Percentiles rank a stretch among this genome's conserved stretches.
Conservation (phyloP, 116 monocot species). For the Iris pallida region DNA sequence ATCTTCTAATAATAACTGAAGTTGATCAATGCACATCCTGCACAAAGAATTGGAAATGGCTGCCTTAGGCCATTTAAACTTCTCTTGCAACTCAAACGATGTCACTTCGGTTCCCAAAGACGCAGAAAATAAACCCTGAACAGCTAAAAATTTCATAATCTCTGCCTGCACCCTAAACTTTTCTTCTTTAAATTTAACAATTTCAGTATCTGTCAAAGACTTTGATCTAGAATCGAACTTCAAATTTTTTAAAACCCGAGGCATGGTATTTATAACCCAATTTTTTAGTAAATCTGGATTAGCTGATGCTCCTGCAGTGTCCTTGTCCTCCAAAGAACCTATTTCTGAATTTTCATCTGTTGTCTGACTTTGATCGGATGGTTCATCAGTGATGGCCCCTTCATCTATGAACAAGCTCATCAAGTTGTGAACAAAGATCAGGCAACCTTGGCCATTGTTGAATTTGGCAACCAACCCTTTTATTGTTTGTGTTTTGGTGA, state of each 20-base stretch:
- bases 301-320: slow-evolving; percentile 29
- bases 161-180: slow-evolving; percentile 77
- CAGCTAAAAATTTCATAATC: slow-evolving; percentile 85
- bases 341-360: slow-evolving; percentile 90
- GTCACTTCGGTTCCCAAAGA: slow-evolving; percentile 93
- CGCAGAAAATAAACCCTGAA: slow-evolving; percentile 92
- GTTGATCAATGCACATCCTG: slow-evolving; percentile 70
- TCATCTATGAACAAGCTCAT: slow-evolving; percentile 83
- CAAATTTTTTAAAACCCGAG: slow-evolving; percentile 75
- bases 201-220: slow-evolving; percentile 26
- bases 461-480: slow-evolving; percentile 57
- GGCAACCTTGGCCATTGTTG: slow-evolving; percentile 38
- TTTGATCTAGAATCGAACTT: slow-evolving; percentile 32
- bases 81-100: slow-evolving; percentile 94
- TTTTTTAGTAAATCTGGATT: slow-evolving; percentile 60
- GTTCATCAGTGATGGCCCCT: slow-evolving; percentile 57
- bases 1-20: slow-evolving; percentile 88
- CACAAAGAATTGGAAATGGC: slow-evolving; percentile 68
- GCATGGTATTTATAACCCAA: slow-evolving; percentile 78
- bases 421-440: slow-evolving; percentile 63
- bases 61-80: slow-evolving; percentile 89
- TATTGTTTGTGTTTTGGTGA: slow-evolving; percentile 66
- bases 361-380: slow-evolving; percentile 92
- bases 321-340: slow-evolving; percentile 46
- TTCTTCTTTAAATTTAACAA: slow-evolving; percentile 31